These are phyloP conservation scores for Caulochytrium protostelioides DNA, from an alignment of 371 early-diverging fungal species.

Conservation along the genomic window DNA sequence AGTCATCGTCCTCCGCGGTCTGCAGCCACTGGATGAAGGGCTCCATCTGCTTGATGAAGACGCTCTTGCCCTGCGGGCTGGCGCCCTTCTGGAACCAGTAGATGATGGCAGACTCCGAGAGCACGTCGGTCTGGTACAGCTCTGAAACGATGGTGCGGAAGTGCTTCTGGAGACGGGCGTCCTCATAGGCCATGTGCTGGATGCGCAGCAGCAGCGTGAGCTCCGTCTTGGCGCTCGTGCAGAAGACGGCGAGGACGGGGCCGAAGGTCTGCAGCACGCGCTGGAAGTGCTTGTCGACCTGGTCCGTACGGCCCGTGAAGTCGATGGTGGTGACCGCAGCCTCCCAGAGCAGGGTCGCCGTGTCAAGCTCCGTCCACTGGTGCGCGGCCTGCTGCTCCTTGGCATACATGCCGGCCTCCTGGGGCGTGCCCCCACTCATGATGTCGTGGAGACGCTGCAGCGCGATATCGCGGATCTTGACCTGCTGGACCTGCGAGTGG, in stretches of 20 bases:
- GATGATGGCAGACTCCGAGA: constrained; percentile 69
- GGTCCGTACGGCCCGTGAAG: constrained; percentile 53
- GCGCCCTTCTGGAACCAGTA: constrained; percentile 84
- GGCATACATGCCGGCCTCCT: constrained; percentile 31
- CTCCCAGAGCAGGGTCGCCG: constrained; percentile 57
- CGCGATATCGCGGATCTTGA: constrained; percentile 41
- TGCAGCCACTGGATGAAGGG: constrained; percentile 63
- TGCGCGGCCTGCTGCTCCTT: constrained; percentile 46
- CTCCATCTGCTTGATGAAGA: constrained; percentile 77
- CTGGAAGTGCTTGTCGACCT: constrained; percentile 34
- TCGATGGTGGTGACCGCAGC: constrained; percentile 51
- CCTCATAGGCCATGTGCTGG: constrained; percentile 62
- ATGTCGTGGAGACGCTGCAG: constrained; percentile 32
- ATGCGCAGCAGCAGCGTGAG: constrained; percentile 56
- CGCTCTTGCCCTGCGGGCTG: constrained; percentile 59
- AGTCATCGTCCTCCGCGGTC: constrained; percentile 47
- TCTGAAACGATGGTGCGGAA: constrained; percentile 57
- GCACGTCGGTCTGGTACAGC: constrained; percentile 68
- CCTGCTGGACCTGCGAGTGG: constrained; percentile 46
- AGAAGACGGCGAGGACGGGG: constrained; percentile 45
- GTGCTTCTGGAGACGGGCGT: constrained; percentile 64
- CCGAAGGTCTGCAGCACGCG: constrained; percentile 29
- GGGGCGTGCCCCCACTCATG: constrained; percentile 29
- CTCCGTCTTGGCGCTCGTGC: constrained; percentile 59
- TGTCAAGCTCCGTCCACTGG: constrained; percentile 51